These are phyloP conservation scores for Arabis alpina DNA, from an alignment of 345 rosid genomes.

Conservation along the genomic window DNA sequence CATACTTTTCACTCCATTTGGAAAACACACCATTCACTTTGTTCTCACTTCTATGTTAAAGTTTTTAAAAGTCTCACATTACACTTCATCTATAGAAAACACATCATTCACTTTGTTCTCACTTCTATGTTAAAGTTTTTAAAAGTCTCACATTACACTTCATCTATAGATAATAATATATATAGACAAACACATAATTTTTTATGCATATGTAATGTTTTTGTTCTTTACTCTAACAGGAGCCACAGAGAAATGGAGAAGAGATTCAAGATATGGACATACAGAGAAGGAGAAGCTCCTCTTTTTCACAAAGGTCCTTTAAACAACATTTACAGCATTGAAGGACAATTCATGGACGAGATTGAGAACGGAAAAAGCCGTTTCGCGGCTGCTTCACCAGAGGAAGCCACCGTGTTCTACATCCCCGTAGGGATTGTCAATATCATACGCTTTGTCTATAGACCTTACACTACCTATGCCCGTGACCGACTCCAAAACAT, in stretches of 20 bases:
- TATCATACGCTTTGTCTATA: slow-evolving; percentile 48
- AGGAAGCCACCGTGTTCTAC: slow-evolving; percentile 58
- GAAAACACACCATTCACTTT: slow-evolving; percentile 27
- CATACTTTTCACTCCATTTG: slow-evolving; percentile 11
- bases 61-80: slow-evolving; percentile 29
- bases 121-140: slow-evolving; percentile 30
- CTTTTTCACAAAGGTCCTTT: slow-evolving; percentile 51
- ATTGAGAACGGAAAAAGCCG: slow-evolving; percentile 49
- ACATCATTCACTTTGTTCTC: slow-evolving; percentile 26
- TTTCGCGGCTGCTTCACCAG: slow-evolving; percentile 49
- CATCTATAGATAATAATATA: slow-evolving; percentile 34
- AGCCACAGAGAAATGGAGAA: slow-evolving; percentile 62
- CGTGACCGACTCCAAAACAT: slow-evolving; percentile 46
- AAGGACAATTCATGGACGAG: slow-evolving; percentile 66
- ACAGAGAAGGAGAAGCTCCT: slow-evolving; percentile 57
- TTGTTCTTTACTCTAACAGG: slow-evolving; percentile 41
- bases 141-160: slow-evolving; percentile 34
- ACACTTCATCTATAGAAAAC: slow-evolving; percentile 32
- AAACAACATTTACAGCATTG: slow-evolving; percentile 51
- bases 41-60: slow-evolving; percentile 31
- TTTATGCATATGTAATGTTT: slow-evolving; percentile 41
- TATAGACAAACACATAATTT: background rate
- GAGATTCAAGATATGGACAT: slow-evolving; percentile 63
- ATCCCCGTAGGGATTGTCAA: slow-evolving; percentile 52
- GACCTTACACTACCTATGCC: slow-evolving; percentile 42